phyloP scores from a whole-genome alignment of 2,329 filamentous ascomycete species.

The Hypomyces perniciosus region DNA sequence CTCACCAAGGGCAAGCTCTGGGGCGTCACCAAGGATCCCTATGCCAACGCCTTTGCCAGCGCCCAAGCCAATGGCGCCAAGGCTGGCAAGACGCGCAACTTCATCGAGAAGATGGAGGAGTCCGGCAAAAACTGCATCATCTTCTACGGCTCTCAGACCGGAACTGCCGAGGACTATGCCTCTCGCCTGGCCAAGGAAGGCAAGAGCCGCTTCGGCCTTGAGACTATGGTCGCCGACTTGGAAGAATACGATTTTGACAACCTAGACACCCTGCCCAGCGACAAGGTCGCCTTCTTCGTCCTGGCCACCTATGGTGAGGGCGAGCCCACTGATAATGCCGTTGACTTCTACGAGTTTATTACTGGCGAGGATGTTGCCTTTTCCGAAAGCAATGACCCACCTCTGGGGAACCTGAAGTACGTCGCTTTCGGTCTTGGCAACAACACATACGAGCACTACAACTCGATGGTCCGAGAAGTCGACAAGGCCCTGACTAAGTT shows the following conservation, averaged over 20 bases:
- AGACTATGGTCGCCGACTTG: conserved; percentile 96
- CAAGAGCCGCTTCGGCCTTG: conserved; percentile 89
- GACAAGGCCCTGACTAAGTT: conserved; percentile 74
- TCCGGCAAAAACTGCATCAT: conserved; percentile 94
- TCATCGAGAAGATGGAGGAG: conserved; percentile 94
- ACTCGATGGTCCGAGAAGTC: conserved; percentile 93
- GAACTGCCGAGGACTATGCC: conserved; percentile 96
- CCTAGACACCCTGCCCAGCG: conserved; percentile 77
- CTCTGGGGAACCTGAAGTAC: conserved; percentile 80
- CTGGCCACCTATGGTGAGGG: conserved; percentile 97
- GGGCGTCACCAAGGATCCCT: conserved; percentile 83
- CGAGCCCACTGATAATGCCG: conserved; percentile 96
- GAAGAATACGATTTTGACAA: conserved; percentile 98
- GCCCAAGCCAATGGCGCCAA: conserved; percentile 60
- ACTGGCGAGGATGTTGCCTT: conserved; percentile 75
- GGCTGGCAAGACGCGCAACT: conserved; percentile 81
- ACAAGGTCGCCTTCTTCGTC: conserved; percentile 92
- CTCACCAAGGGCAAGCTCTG: conserved; percentile 97
- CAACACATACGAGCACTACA: conserved; percentile 99
- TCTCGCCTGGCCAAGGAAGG: conserved; percentile 95
- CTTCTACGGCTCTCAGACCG: conserved; percentile 98
- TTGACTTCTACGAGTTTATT: conserved; percentile 98
- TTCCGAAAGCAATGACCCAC: conserved; percentile 65
- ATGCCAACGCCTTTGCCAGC: conserved; percentile 67
- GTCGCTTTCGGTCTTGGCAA: conserved; percentile 95